phyloP scores from a whole-genome alignment of 768 basidiomycete species.

The Plicaturopsis crispa region DNA sequence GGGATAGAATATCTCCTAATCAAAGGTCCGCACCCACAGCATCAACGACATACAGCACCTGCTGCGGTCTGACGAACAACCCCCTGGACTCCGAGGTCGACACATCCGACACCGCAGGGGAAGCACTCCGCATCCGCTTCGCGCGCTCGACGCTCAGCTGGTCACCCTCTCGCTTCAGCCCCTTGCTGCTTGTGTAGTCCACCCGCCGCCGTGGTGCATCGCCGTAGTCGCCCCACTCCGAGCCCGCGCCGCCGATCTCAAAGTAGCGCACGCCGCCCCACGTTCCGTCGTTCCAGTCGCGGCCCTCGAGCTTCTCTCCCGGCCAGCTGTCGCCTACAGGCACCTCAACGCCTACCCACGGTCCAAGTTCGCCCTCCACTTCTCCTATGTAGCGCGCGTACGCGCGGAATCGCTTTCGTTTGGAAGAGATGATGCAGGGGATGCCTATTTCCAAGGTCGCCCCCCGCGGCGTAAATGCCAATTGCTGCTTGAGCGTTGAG shows the following conservation, averaged over 20 bases:
- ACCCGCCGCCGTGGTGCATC: slow-evolving; percentile 33
- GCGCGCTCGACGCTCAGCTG: slow-evolving; percentile 34
- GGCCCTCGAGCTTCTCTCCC: slow-evolving; percentile 43
- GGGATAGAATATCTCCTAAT: slow-evolving; percentile 9
- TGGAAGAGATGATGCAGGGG: slow-evolving; percentile 82
- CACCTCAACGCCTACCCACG: slow-evolving; percentile 91
- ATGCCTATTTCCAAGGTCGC: slow-evolving; percentile 81
- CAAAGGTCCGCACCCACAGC: slow-evolving; percentile 64
- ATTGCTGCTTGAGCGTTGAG: too few species aligned
- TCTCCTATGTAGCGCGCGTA: slow-evolving; percentile 86
- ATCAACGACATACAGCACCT: slow-evolving; percentile 82
- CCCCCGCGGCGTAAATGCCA: slow-evolving; percentile 36
- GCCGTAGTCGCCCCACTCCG: slow-evolving; percentile 52
- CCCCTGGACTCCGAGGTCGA: slow-evolving; percentile 60
- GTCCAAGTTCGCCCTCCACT: slow-evolving; percentile 70
- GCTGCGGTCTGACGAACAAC: slow-evolving; percentile 78
- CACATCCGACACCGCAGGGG: slow-evolving; percentile 55
- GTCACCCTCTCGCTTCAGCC: slow-evolving; percentile 52
- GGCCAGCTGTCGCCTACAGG: slow-evolving; percentile 57
- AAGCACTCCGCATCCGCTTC: slow-evolving; percentile 61
- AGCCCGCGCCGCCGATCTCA: slow-evolving; percentile 51
- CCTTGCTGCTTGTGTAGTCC: slow-evolving; percentile 24
- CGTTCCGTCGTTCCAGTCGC: slow-evolving; percentile 82
- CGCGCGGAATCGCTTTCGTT: slow-evolving; percentile 78
- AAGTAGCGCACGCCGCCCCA: slow-evolving; percentile 83